Conservation (phyloP, 345 rosid species). For the Acer yangbiense region DNA sequence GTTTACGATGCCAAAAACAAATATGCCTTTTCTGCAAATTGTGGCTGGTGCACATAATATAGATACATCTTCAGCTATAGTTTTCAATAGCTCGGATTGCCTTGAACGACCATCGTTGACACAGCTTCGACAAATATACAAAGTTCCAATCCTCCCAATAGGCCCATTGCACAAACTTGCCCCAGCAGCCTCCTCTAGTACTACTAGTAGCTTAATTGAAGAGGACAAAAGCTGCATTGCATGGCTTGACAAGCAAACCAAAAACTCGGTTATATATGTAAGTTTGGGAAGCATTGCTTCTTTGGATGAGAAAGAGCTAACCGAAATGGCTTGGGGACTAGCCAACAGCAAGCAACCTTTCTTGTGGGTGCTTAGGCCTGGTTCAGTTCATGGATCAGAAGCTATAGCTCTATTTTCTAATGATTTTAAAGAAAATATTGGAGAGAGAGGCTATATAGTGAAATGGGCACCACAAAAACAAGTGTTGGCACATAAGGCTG, state of each 20-base stretch:
- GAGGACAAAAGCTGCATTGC: conserved; percentile 29
- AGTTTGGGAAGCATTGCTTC: conserved; percentile 33
- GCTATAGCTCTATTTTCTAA: conserved; percentile 9
- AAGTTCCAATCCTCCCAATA: conserved; percentile 22
- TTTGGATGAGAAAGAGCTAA: conserved; percentile 13
- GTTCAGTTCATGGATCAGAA: not conserved
- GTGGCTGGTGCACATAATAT: conserved; percentile 10
- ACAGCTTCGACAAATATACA: conserved; percentile 7
- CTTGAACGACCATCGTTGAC: conserved; percentile 20
- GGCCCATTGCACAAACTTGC: conserved; percentile 36
- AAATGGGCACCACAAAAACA: conserved; percentile 54
- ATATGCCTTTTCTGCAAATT: conserved; percentile 22
- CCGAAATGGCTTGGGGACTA: conserved; percentile 34
- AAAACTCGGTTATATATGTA: conserved; percentile 28
- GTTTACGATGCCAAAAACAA: conserved; percentile 10
- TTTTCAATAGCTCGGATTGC: conserved; percentile 34
- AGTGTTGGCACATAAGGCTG: conserved; percentile 40
- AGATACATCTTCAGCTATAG: conserved; percentile 26
- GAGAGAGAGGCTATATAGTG: conserved; percentile 40
- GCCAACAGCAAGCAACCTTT: conserved; percentile 32
- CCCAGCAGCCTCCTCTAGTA: conserved; percentile 10
- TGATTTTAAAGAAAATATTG: conserved; percentile 19
- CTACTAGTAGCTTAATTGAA: conserved; percentile 25
- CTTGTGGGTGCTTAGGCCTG: conserved; percentile 32
- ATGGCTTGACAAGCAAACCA: conserved; percentile 34